Conservation (phyloP, 768 basidiomycete genomes). For the Chiua virens region DNA sequence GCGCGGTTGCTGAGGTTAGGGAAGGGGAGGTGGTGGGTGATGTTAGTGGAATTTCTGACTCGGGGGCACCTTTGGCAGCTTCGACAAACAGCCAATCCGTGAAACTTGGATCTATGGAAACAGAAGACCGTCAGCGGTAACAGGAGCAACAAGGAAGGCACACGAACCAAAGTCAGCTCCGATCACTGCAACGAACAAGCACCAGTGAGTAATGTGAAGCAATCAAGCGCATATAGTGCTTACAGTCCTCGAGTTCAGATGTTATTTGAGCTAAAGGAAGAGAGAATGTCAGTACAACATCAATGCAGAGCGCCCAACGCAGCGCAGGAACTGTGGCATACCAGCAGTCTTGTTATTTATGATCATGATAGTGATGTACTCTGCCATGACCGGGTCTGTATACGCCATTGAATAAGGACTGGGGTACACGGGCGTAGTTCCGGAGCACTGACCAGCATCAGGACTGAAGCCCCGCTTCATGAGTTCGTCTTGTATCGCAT, state of each 20-base stretch:
- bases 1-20: slow-evolving; percentile 20
- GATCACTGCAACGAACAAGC: slow-evolving; percentile 47
- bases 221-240: slow-evolving; percentile 7
- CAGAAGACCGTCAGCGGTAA: slow-evolving; percentile 2
- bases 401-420: slow-evolving; percentile 6
- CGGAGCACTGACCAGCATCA: slow-evolving; percentile 60
- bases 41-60: slow-evolving; percentile 44
- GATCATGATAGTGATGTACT: slow-evolving; percentile 94
- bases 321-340: slow-evolving; percentile 32
- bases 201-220: slow-evolving; percentile 12
- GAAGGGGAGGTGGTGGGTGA: slow-evolving; percentile 26
- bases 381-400: slow-evolving; percentile 86
- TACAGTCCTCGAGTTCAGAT: slow-evolving; percentile 83
- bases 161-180: slow-evolving; percentile 77
- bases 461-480: slow-evolving; percentile 69
- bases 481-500: slow-evolving; percentile 81
- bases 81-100: slow-evolving; percentile 88
- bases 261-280: slow-evolving; percentile 71
- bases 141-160: neutral
- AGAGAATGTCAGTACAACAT: slow-evolving; percentile 7
- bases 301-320: neutral
- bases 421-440: neutral
- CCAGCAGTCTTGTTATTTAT: slow-evolving; percentile 87
- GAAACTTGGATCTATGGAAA: slow-evolving; percentile 68
- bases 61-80: slow-evolving; percentile 67